Conservation (phyloP, 805 yeast species). For the Blastobotrys terrestris region DNA sequence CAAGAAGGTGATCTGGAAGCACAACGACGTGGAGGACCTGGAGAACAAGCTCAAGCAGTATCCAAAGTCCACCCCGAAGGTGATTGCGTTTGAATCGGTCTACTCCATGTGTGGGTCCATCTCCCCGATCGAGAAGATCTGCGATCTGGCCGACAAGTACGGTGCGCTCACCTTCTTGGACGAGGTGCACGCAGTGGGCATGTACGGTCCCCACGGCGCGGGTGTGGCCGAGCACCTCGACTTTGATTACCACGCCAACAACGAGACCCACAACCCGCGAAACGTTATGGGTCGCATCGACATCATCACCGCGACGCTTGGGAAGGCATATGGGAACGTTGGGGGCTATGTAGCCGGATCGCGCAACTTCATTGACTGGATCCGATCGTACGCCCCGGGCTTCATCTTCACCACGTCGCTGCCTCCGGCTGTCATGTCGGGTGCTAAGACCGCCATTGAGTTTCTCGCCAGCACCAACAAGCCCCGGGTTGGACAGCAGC, state of each 20-base stretch:
- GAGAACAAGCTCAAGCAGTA: conserved; percentile 71
- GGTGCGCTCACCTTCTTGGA: conserved; percentile 96
- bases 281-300: conserved; percentile 87
- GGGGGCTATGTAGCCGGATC: conserved; percentile 98
- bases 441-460: conserved; percentile 81
- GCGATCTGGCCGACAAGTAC: conserved; percentile 94
- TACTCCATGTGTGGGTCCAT: conserved; percentile 99
- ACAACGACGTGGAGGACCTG: conserved; percentile 78
- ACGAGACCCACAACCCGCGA: conserved; percentile 52
- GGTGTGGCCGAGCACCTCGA: conserved; percentile 98
- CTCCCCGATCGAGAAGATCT: conserved; percentile 85
- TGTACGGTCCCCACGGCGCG: conserved; percentile 99
- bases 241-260: conserved; percentile 69
- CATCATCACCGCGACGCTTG: conserved; percentile 95
- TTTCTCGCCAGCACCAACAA: conserved; percentile 70
- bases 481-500: conserved; percentile 80
- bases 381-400: conserved; percentile 94
- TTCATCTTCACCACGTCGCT: conserved; percentile 94
- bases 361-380: conserved; percentile 80
- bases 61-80: conserved; percentile 84
- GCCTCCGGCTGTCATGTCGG: conserved; percentile 98
- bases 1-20: conserved; percentile 83
- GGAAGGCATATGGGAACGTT: conserved; percentile 94
- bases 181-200: conserved; percentile 98
- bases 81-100: conserved; percentile 95